phyloP scores from a whole-genome alignment of 306 rosid species.

The Amphicarpaea edgeworthii region DNA sequence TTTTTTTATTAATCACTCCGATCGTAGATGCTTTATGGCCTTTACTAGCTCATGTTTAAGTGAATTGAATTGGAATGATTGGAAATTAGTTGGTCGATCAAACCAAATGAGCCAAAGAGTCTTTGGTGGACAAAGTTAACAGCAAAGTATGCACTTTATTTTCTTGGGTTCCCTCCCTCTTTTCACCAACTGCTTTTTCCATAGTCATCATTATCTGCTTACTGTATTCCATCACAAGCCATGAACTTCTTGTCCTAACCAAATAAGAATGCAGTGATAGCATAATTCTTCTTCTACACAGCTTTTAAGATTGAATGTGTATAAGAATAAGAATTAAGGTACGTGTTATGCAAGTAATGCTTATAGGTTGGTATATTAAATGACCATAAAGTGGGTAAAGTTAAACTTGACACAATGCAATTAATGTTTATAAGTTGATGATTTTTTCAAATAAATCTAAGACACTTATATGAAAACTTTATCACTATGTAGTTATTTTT shows the following conservation, averaged over 20 bases:
- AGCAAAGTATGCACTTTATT: slow-evolving; percentile 66
- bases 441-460: too few species aligned
- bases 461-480: too few species aligned
- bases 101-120: slow-evolving; percentile 25
- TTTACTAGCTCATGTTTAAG: not conserved
- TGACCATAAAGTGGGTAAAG: too few species aligned
- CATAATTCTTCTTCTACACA: slow-evolving; percentile 21
- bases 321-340: too few species aligned
- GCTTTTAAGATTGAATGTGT: too few species aligned
- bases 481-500: too few species aligned
- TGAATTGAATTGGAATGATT: not conserved
- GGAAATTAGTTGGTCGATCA: slow-evolving; percentile 31
- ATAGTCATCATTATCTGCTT: slow-evolving; percentile 54
- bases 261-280: slow-evolving; percentile 22
- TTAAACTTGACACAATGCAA: too few species aligned
- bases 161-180: slow-evolving; percentile 76
- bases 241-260: slow-evolving; percentile 14
- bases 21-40: too few species aligned
- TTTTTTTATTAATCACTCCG: too few species aligned
- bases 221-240: slow-evolving; percentile 49
- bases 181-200: slow-evolving; percentile 61
- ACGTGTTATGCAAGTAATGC: too few species aligned
- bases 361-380: too few species aligned
- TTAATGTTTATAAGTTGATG: too few species aligned
- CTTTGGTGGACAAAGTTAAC: slow-evolving; percentile 51